A percentile compares a stretch with the other conserved stretches of the same genome.
Conservation (phyloP, 1,139 yeast genomes). For the Geotrichum armillariae region DNA sequence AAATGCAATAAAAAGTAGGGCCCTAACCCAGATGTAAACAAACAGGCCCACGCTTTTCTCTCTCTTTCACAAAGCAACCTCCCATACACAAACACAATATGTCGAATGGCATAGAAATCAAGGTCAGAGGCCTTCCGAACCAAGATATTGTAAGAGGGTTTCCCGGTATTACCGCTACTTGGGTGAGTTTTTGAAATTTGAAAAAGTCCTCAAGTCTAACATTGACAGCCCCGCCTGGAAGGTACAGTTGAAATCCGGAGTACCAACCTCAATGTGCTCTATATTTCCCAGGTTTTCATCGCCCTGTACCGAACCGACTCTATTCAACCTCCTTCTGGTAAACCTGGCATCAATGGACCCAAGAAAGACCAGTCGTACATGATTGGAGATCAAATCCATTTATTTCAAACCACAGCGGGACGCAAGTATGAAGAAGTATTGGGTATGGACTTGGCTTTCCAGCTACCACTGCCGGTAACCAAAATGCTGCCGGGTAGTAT, state of each 20-base stretch:
- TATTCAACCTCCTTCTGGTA: slow-evolving; percentile 37
- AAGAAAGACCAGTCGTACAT: slow-evolving; percentile 40
- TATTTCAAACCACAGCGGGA: slow-evolving; percentile 33
- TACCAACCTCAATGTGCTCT: slow-evolving; percentile 30
- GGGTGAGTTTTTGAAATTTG: slow-evolving; percentile 28
- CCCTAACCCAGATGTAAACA: slow-evolving; percentile 12
- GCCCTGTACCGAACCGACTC: slow-evolving; percentile 45
- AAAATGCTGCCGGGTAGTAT: slow-evolving; percentile 41
- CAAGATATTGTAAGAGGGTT: slow-evolving; percentile 44
- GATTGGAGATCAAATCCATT: slow-evolving; percentile 36
- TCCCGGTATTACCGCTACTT: slow-evolving; percentile 45
- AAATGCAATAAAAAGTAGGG: too few species aligned
- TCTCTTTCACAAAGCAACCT: background rate
- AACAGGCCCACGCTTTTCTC: background rate
- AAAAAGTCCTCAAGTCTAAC: background rate
- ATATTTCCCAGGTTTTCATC: slow-evolving; percentile 35
- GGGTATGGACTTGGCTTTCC: slow-evolving; percentile 43
- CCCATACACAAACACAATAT: slow-evolving; percentile 4
- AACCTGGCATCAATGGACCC: slow-evolving; percentile 37
- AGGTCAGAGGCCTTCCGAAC: slow-evolving; percentile 41
- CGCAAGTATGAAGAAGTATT: slow-evolving; percentile 32
- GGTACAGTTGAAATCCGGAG: slow-evolving; percentile 43
- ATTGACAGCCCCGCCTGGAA: slow-evolving; percentile 39
- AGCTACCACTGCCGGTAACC: slow-evolving; percentile 38
- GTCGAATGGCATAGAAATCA: slow-evolving; percentile 35